These are phyloP conservation scores for Henckelia pumila DNA, from an alignment of 257 asterid species.

Conservation along the genomic window DNA sequence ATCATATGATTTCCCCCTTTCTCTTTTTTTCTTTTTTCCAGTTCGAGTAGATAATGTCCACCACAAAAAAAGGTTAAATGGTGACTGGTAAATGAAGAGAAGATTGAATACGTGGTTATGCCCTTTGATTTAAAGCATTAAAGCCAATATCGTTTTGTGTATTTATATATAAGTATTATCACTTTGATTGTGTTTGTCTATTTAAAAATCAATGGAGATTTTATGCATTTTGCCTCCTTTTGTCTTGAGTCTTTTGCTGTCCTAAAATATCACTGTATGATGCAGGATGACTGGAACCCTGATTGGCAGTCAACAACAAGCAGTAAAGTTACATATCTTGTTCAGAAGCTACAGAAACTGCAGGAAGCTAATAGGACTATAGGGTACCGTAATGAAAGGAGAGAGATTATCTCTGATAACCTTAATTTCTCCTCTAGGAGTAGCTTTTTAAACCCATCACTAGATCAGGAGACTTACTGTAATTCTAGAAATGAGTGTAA, in stretches of 20 bases:
- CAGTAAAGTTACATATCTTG: constrained; percentile 85
- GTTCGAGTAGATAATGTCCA: neutral
- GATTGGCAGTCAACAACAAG: constrained; percentile 99
- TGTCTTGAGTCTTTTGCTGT: constrained; percentile 12
- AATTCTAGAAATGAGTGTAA: constrained; percentile 30
- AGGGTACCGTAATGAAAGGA: constrained; percentile 31
- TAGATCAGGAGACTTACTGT: constrained; percentile 30
- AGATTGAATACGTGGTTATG: neutral
- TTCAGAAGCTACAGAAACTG: constrained; percentile 53
- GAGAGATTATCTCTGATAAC: constrained; percentile 30
- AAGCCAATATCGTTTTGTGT: neutral
- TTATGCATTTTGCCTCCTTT: constrained; percentile 13
- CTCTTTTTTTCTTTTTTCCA: neutral
- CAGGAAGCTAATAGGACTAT: constrained; percentile 55
- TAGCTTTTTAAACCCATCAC: constrained; percentile 24
- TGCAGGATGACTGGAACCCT: constrained; percentile 98
- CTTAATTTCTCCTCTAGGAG: constrained; percentile 26
- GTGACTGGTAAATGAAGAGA: constrained; percentile 15
- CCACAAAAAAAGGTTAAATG: neutral
- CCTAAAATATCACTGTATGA: constrained; percentile 22
- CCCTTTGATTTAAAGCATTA: neutral
- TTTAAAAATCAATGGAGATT: constrained; percentile 8
- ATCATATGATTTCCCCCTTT: neutral
- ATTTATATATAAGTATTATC: neutral
- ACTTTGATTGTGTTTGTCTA: constrained; percentile 1